Evolutionary conservation across 2,329 filamentous ascomycete species (phyloP).

Genomic region (Drechslerella dactyloides): DNA sequence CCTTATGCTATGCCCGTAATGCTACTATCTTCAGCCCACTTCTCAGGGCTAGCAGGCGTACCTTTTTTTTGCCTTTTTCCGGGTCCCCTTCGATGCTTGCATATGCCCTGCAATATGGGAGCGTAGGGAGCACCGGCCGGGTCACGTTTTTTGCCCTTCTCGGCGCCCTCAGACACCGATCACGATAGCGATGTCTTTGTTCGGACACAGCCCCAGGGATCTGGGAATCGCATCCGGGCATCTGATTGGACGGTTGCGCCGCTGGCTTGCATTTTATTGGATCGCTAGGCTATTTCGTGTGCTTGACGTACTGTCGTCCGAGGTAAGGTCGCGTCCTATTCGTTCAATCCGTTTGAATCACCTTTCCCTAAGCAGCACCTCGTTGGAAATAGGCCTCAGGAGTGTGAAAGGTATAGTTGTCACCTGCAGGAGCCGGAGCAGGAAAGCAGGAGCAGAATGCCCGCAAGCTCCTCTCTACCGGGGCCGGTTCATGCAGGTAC

Average conservation of each 20-base stretch:
- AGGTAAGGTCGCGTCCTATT: slow-evolving; percentile 44
- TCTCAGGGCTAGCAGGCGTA: not conserved
- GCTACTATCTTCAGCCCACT: slow-evolving; percentile 40
- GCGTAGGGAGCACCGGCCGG: slow-evolving; percentile 38
- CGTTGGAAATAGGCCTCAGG: slow-evolving; percentile 40
- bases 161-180: slow-evolving; percentile 39
- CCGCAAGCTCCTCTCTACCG: slow-evolving; percentile 9
- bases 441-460: slow-evolving; percentile 24
- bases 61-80: slow-evolving; percentile 21
- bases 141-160: slow-evolving; percentile 49
- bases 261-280: slow-evolving; percentile 41
- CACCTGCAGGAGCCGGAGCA: slow-evolving; percentile 52
- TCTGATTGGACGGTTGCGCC: slow-evolving; percentile 37
- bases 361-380: slow-evolving; percentile 41
- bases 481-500: slow-evolving; percentile 50
- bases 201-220: slow-evolving; percentile 46
- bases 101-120: slow-evolving; percentile 14
- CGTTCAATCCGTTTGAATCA: slow-evolving; percentile 27
- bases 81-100: slow-evolving; percentile 28
- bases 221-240: slow-evolving; percentile 17
- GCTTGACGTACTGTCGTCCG: slow-evolving; percentile 33
- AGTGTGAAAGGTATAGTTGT: slow-evolving; percentile 48
- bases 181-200: slow-evolving; percentile 37
- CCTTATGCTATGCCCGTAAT: slow-evolving; percentile 32
- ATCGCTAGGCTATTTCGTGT: slow-evolving; percentile 44